A percentile compares a stretch with the other conserved stretches of the same genome.
Conservation (phyloP, 495 filamentous ascomycete species). For the Staphylotrichum tortipilum region DNA sequence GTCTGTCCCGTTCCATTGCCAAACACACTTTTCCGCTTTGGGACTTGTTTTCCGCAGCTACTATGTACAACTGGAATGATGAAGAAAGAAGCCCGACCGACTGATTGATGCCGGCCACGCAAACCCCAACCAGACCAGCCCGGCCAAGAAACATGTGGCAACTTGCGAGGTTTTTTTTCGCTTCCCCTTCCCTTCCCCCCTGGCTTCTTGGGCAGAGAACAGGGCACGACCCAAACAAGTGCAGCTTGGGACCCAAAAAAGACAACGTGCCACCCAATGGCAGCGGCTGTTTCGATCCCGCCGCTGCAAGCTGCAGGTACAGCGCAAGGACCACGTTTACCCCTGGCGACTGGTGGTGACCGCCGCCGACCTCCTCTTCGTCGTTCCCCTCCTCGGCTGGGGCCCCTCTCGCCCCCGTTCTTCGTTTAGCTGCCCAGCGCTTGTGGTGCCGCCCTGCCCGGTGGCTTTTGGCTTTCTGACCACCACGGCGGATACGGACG, state of each 20-base stretch:
- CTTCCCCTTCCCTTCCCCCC: background rate
- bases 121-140: background rate
- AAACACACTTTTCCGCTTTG: too few relatives aligned
- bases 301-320: constrained; percentile 9
- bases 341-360: background rate
- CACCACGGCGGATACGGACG: too few relatives aligned
- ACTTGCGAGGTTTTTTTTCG: constrained; percentile 3
- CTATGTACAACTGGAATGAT: too few relatives aligned
- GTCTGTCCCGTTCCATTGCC: too few relatives aligned
- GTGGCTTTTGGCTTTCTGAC: too few relatives aligned
- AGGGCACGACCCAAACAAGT: background rate
- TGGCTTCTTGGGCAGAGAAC: too few relatives aligned
- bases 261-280: constrained; percentile 3
- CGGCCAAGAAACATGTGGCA: constrained; percentile 1
- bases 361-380: background rate
- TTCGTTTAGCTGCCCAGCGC: too few relatives aligned
- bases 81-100: too few relatives aligned
- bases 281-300: background rate
- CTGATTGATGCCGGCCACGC: too few relatives aligned
- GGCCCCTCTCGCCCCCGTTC: background rate
- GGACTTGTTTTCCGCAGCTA: too few relatives aligned
- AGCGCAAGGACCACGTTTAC: constrained; percentile 7
- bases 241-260: background rate
- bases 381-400: background rate
- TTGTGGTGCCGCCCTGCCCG: too few relatives aligned